Evolutionary conservation across 1,284 basidiomycete genomes (phyloP).

Genomic region (Cutaneotrichosporon sp.): DNA sequence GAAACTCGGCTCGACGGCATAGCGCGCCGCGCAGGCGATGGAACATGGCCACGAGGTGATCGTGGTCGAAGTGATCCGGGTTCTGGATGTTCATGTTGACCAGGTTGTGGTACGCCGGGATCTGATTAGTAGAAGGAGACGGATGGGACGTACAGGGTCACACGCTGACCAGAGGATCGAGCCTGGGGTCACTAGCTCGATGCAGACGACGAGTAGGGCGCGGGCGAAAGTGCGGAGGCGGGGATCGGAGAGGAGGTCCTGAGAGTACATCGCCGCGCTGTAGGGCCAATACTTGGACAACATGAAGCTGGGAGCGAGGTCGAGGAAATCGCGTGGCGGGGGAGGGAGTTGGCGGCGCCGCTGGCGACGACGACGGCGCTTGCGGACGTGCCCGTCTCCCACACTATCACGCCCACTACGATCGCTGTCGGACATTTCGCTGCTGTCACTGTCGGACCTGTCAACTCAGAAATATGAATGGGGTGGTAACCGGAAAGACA

Average conservation of each 20-base stretch:
- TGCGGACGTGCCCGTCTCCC: no score
- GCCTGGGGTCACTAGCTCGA: neutral
- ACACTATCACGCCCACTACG: no score
- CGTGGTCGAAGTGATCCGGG: neutral
- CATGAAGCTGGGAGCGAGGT: neutral
- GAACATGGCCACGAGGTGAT: neutral
- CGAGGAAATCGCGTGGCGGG: neutral
- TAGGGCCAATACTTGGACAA: neutral
- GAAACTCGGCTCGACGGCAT: neutral
- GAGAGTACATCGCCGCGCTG: neutral
- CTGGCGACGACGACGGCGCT: neutral
- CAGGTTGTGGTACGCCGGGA: neutral
- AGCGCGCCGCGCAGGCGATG: neutral
- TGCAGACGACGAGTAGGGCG: neutral
- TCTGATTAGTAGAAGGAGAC: neutral
- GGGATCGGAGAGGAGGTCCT: neutral
- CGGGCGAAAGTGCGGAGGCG: neutral
- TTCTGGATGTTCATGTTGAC: neutral
- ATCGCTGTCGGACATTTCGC: no score
- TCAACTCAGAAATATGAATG: no score
- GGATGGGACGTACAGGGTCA: neutral
- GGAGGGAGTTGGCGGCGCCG: neutral
- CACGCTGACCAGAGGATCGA: neutral
- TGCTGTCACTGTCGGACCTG: no score
- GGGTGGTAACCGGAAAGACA: neutral